Evolutionary conservation across 805 yeast species (phyloP).

Genomic region (Blastobotrys chiropterorum): DNA sequence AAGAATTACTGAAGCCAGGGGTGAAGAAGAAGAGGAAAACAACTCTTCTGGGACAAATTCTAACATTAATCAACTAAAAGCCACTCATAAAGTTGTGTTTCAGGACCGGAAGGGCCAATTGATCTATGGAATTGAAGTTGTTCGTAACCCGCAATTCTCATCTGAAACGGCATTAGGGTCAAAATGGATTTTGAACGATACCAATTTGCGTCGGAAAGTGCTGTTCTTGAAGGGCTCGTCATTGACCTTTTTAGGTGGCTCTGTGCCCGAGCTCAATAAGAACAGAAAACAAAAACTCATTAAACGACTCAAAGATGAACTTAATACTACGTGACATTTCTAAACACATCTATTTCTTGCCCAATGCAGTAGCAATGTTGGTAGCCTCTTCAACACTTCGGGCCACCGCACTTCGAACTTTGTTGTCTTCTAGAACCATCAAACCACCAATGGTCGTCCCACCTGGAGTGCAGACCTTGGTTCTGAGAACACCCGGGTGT

Average conservation of each 20-base stretch:
- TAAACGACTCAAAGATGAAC: conserved; percentile 2
- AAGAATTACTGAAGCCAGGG: neutral
- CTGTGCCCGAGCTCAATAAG: conserved; percentile 3
- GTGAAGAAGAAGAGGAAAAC: neutral
- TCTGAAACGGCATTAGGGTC: conserved; percentile 9
- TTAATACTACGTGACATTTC: neutral
- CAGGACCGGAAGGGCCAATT: conserved; percentile 16
- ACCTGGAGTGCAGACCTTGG: conserved; percentile 92
- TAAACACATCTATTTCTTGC: conserved; percentile 16
- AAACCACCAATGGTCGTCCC: conserved; percentile 97
- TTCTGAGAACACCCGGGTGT: conserved; percentile 77
- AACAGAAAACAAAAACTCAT: neutral
- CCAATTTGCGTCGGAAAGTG: conserved; percentile 13
- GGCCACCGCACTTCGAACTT: conserved; percentile 80
- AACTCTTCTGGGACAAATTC: neutral
- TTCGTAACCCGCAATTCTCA: conserved; percentile 7
- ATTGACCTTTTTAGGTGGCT: conserved; percentile 13
- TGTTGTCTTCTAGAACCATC: conserved; percentile 84
- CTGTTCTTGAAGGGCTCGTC: conserved; percentile 8
- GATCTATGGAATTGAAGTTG: conserved; percentile 9
- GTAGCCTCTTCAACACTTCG: conserved; percentile 91
- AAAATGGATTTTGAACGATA: conserved; percentile 7
- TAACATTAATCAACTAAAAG: neutral
- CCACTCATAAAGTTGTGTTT: conserved; percentile 10
- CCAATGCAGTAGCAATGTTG: conserved; percentile 47